A percentile compares a stretch with the other conserved stretches of the same genome.
These are phyloP conservation scores for Rubus idaeus DNA, from an alignment of 306 rosid species.

Conservation along the genomic window DNA sequence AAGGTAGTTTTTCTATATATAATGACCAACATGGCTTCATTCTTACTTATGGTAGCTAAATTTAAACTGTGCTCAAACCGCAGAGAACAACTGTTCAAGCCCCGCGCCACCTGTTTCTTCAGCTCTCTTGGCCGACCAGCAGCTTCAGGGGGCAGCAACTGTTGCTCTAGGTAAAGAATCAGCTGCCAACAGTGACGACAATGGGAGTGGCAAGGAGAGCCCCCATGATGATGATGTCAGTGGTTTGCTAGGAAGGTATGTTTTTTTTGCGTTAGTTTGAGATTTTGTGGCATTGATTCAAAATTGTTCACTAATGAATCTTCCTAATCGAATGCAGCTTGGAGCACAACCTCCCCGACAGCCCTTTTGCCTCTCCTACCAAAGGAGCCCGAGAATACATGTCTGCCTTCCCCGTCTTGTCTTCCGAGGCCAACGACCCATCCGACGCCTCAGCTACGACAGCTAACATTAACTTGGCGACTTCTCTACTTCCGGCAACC, in stretches of 20 bases:
- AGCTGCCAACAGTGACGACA: slow-evolving; percentile 28
- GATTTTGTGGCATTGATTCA: neutral
- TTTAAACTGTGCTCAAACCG: slow-evolving; percentile 12
- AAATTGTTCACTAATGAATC: neutral
- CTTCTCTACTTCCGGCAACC: slow-evolving; percentile 47
- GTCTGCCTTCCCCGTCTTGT: slow-evolving; percentile 43
- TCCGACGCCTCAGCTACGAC: slow-evolving; percentile 45
- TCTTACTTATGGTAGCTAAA: neutral
- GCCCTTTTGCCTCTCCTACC: slow-evolving; percentile 95
- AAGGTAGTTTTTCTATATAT: slow-evolving; percentile 35
- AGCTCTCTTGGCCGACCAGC: slow-evolving; percentile 38
- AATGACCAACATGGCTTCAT: neutral
- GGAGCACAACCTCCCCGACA: slow-evolving; percentile 97
- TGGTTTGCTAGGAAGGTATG: slow-evolving; percentile 71
- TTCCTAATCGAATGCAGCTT: slow-evolving; percentile 60
- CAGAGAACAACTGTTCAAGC: slow-evolving; percentile 54
- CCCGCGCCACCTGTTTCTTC: slow-evolving; percentile 31
- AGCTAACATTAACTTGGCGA: slow-evolving; percentile 50
- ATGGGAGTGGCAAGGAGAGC: slow-evolving; percentile 51
- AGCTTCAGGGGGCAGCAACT: slow-evolving; percentile 17
- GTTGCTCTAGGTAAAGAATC: slow-evolving; percentile 38
- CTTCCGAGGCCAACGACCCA: slow-evolving; percentile 45
- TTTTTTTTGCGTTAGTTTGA: slow-evolving; percentile 4
- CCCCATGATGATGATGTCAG: slow-evolving; percentile 43
- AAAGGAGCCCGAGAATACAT: slow-evolving; percentile 56